A percentile compares a stretch with the other conserved stretches of the same genome.
Conservation (phyloP, 352 stramenopile species). For the Globisporangium paroecandrum region DNA sequence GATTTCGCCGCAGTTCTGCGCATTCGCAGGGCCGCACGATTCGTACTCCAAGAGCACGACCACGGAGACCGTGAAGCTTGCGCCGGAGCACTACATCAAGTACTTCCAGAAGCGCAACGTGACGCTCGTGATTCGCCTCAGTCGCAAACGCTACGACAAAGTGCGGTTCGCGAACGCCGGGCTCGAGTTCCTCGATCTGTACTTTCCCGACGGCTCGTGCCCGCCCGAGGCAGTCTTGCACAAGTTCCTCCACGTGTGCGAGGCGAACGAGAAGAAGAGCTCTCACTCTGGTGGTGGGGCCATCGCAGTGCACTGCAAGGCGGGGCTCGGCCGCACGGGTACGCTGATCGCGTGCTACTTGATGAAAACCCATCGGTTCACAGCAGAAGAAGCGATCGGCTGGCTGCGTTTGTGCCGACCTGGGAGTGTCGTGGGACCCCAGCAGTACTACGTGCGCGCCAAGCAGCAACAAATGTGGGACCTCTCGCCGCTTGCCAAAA, state of each 20-base stretch:
- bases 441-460: conserved; percentile 91
- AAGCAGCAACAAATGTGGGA: conserved; percentile 39
- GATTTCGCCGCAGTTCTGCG: conserved; percentile 26
- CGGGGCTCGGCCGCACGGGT: conserved; percentile 91
- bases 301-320: conserved; percentile 96
- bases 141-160: conserved; percentile 92
- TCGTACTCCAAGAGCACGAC: conserved; percentile 15
- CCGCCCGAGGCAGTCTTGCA: conserved; percentile 73
- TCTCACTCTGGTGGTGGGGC: conserved; percentile 28
- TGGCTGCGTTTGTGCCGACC: conserved; percentile 92
- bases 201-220: conserved; percentile 91
- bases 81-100: conserved; percentile 31
- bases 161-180: conserved; percentile 71
- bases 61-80: conserved; percentile 30
- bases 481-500: not conserved
- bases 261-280: conserved; percentile 19
- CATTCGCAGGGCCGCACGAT: conserved; percentile 33
- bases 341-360: conserved; percentile 93
- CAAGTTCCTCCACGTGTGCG: conserved; percentile 66
- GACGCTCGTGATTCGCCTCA: conserved; percentile 84
- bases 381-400: conserved; percentile 89
- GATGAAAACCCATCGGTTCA: conserved; percentile 93
- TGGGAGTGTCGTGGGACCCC: conserved; percentile 90
- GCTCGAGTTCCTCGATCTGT: conserved; percentile 88
- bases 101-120: conserved; percentile 26